Evolutionary conservation across 2,329 filamentous ascomycete species (phyloP).

Genomic region (Cladophialophora psammophila): DNA sequence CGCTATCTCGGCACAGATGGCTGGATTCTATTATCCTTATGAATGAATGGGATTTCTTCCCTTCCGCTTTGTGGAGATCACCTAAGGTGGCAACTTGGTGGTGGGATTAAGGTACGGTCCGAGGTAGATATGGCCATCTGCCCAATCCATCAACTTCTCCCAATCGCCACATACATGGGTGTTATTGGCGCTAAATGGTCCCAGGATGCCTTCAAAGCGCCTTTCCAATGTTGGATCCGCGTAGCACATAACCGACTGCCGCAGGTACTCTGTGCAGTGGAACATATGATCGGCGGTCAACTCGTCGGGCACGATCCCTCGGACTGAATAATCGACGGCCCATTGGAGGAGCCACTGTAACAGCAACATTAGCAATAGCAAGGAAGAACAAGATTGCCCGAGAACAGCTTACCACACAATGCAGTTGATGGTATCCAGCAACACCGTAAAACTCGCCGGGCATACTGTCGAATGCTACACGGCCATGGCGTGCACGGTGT

Average conservation of each 20-base stretch:
- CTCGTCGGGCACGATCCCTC: conserved; percentile 8
- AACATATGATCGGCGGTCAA: conserved; percentile 16
- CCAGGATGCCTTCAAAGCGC: conserved; percentile 10
- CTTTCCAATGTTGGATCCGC: conserved; percentile 10
- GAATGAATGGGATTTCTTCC: too few species aligned
- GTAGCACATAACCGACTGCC: conserved; percentile 17
- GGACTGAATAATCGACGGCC: conserved; percentile 10
- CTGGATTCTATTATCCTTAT: too few species aligned
- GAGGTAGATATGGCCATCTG: conserved; percentile 14
- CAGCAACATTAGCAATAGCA: neutral
- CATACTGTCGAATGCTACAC: conserved; percentile 10
- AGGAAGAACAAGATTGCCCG: neutral
- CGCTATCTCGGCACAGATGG: too few species aligned
- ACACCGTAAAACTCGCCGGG: conserved; percentile 15
- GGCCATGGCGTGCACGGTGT: conserved; percentile 10
- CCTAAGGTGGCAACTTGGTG: conserved; percentile 10
- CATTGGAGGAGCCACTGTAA: conserved; percentile 10
- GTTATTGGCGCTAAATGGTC: conserved; percentile 11
- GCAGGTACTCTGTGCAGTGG: conserved; percentile 14
- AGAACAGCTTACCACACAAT: conserved; percentile 10
- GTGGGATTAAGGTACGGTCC: conserved; percentile 12
- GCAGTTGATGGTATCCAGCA: conserved; percentile 15
- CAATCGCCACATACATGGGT: conserved; percentile 16
- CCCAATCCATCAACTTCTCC: conserved; percentile 20
- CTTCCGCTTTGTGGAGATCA: too few species aligned